Percentiles rank a stretch among this genome's conserved stretches.
Conservation (phyloP, 106 monocot genomes). For the Allium sativum region DNA sequence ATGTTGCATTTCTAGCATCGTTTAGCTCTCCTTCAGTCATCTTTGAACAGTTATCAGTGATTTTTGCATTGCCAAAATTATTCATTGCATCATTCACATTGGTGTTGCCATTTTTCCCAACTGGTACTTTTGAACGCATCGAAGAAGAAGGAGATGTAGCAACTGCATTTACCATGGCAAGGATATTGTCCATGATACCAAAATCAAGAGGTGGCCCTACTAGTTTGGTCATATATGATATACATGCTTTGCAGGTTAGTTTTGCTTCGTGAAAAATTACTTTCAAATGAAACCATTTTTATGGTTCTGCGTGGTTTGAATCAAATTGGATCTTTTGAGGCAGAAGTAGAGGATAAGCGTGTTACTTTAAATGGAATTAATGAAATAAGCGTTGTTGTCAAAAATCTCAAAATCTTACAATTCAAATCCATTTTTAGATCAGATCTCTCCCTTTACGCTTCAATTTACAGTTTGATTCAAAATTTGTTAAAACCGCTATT, state of each 20-base stretch:
- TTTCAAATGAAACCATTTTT: too few relatives aligned
- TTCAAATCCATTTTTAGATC: too few relatives aligned
- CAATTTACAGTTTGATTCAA: too few relatives aligned
- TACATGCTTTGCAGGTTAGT: constrained; percentile 89
- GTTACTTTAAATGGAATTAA: too few relatives aligned
- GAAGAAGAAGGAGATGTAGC: constrained; percentile 99
- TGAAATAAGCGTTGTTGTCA: too few relatives aligned
- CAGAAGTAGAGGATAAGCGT: too few relatives aligned
- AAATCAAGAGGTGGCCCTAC: constrained; percentile 95
- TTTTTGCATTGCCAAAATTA: constrained; percentile 86
- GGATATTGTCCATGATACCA: constrained; percentile 83
- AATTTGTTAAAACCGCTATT: too few relatives aligned
- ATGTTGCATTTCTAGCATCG: constrained; percentile 90
- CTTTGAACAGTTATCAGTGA: constrained; percentile 92
- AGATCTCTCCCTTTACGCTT: too few relatives aligned
- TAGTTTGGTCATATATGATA: constrained; percentile 86
- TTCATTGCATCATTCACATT: constrained; percentile 90
- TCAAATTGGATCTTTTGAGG: too few relatives aligned
- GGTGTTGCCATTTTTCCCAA: constrained; percentile 93
- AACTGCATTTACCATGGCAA: constrained; percentile 94
- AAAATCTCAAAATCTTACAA: too few relatives aligned
- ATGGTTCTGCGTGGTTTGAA: too few relatives aligned
- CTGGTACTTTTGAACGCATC: constrained; percentile 91
- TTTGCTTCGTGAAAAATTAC: not conserved
- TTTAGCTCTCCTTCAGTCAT: constrained; percentile 91